Conservation (phyloP, 192 early-diverging fungal genomes). For the Chytriomyces hyalinus region DNA sequence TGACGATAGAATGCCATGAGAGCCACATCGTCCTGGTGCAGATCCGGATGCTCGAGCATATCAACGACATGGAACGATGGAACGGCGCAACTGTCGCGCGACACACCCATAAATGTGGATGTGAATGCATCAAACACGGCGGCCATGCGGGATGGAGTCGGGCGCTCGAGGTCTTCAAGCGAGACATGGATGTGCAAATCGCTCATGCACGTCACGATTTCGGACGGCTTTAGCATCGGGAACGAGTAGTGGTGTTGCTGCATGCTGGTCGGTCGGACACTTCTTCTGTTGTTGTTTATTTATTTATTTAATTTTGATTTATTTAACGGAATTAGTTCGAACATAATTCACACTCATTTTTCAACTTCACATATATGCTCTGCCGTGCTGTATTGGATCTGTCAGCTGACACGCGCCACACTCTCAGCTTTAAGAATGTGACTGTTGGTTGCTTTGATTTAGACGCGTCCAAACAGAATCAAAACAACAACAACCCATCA, state of each 20-base stretch:
- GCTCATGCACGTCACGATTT: slow-evolving; percentile 77
- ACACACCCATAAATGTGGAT: slow-evolving; percentile 70
- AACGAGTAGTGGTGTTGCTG: slow-evolving; percentile 48
- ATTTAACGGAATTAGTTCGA: no score
- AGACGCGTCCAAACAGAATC: background rate
- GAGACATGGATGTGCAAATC: slow-evolving; percentile 75
- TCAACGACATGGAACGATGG: slow-evolving; percentile 44
- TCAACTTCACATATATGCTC: no score
- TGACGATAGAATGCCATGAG: slow-evolving; percentile 70
- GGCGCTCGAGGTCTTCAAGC: slow-evolving; percentile 76
- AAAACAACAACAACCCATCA: background rate
- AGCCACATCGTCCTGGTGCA: slow-evolving; percentile 67
- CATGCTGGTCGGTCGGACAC: background rate
- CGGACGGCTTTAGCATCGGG: slow-evolving; percentile 72
- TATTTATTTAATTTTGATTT: slow-evolving; percentile 1
- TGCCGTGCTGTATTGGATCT: no score
- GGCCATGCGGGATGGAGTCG: slow-evolving; percentile 69
- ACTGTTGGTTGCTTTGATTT: slow-evolving; percentile 9
- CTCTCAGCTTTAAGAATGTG: background rate
- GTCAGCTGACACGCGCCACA: no score
- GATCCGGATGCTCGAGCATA: slow-evolving; percentile 57
- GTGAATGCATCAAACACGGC: slow-evolving; percentile 75
- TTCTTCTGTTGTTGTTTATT: background rate
- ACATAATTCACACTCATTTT: no score
- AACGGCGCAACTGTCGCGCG: slow-evolving; percentile 56